A percentile compares a stretch with the other conserved stretches of the same genome.
Conservation (phyloP, 805 yeast species). For the Wickerhamiella musiphila region DNA sequence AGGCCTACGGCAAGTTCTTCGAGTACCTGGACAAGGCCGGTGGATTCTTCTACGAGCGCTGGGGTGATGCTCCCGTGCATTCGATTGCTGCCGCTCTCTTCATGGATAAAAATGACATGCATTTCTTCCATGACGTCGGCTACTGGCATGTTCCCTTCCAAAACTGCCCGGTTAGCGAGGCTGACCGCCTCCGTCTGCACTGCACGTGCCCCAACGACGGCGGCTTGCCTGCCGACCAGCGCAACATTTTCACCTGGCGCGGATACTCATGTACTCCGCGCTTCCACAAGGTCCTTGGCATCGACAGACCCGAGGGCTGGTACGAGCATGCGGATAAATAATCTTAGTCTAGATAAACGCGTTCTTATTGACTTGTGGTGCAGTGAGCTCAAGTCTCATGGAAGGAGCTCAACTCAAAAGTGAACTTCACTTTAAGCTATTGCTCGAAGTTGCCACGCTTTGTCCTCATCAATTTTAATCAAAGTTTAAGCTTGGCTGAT, state of each 20-base stretch:
- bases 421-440: too few species aligned
- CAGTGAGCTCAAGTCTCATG: too few species aligned
- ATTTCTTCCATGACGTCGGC: conserved; percentile 60
- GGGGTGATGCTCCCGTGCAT: conserved; percentile 94
- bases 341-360: not conserved
- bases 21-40: conserved; percentile 46
- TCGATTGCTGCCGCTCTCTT: conserved; percentile 55
- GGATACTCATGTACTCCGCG: conserved; percentile 26
- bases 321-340: conserved; percentile 9
- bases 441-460: too few species aligned
- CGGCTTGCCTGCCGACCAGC: conserved; percentile 13
- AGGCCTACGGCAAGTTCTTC: conserved; percentile 41
- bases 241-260: conserved; percentile 23
- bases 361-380: not conserved
- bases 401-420: too few species aligned
- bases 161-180: conserved; percentile 41
- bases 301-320: conserved; percentile 21
- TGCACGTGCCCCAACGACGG: conserved; percentile 62
- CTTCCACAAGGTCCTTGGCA: conserved; percentile 19
- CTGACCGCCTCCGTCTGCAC: conserved; percentile 35
- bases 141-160: conserved; percentile 47
- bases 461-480: too few species aligned
- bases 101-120: conserved; percentile 38
- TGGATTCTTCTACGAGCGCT: conserved; percentile 72
- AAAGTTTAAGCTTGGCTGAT: too few species aligned